Base-by-base conservation (phyloP, 1,284 basidiomycete species). In the Boletus mariae region DNA sequence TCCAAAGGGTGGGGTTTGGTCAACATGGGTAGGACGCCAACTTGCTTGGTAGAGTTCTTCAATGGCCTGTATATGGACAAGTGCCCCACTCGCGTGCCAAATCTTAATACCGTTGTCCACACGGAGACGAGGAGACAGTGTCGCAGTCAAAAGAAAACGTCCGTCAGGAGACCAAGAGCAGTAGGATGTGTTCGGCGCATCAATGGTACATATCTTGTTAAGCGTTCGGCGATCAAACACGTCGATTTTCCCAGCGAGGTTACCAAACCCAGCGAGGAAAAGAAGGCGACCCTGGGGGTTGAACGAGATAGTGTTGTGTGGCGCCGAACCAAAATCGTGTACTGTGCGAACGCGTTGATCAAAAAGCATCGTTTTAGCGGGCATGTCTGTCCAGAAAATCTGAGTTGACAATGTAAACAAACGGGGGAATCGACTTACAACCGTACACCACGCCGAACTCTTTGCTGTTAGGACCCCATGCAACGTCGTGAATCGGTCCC, bases 61-160 rank as follows among this genome's bases (percentile, higher is more conserved):
- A 49, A 84, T 73, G 50, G 75, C 65, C 62, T 94, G 87, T 9
- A 88, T 73, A 58, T 96, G 92, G 32, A 98, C 70, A 23, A 99
- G 81, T 5, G 85, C 78, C 9, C 96, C 95, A 0, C 86, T 83
- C 70, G 91, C 94, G 71, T 98, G 94, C 90, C 91, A 98, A 56
- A 99, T 80, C 73, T 94, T 94, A 71, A 98, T 85, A 2, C 96
- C 94, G 64, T 98, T 98, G 74, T 99, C 96, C 50, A 99, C 97
- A 38, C 97, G 85, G 51, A 99, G 74, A 31, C 97, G 84, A 1
- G 97, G 96, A 15, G 91, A 94, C 29, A 98, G 81, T 0, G 94
- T 98, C 1, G 94, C 94, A 1, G 95, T 98, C 61, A 99, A 78
- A 43, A 99, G 79, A 75, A 90, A 96, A 45, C 90, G 85, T 10